These are phyloP conservation scores for Xylaria bambusicola DNA, from an alignment of 495 filamentous ascomycete genomes.

Conservation along the genomic window DNA sequence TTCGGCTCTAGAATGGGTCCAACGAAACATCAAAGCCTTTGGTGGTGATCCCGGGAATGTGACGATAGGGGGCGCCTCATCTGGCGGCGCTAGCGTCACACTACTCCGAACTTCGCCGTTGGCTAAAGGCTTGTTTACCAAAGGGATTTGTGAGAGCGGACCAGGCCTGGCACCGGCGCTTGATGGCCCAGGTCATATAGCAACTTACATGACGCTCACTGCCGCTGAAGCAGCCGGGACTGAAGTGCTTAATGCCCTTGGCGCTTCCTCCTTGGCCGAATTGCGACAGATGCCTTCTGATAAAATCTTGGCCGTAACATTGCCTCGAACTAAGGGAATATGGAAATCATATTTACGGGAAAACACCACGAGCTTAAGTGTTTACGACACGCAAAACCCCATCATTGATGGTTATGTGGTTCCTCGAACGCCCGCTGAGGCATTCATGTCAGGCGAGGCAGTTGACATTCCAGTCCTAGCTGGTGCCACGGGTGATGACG, in stretches of 20 bases:
- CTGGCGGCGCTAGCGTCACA: conserved; percentile 24
- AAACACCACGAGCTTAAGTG: conserved; percentile 6
- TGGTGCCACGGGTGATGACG: not conserved
- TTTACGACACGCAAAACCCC: conserved; percentile 26
- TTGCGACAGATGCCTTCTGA: not conserved
- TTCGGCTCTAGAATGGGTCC: conserved; percentile 52
- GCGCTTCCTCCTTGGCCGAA: conserved; percentile 6
- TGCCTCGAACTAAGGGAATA: conserved; percentile 1
- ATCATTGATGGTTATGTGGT: conserved; percentile 52
- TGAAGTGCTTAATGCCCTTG: not conserved
- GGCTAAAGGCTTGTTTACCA: conserved; percentile 49
- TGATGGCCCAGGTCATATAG: conserved; percentile 19
- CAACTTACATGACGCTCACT: not conserved
- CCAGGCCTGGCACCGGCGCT: conserved; percentile 23
- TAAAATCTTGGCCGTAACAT: not conserved
- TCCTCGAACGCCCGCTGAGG: conserved; percentile 16
- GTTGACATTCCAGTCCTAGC: conserved; percentile 1
- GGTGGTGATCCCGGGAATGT: conserved; percentile 49
- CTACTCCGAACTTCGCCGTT: conserved; percentile 19
- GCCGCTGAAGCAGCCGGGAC: conserved; percentile 6
- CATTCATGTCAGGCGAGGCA: not conserved
- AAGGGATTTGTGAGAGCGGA: conserved; percentile 47
- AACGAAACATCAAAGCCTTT: conserved; percentile 55
- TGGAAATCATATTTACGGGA: conserved; percentile 12
- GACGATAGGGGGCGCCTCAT: conserved; percentile 28